phyloP scores from a whole-genome alignment of 495 filamentous ascomycete species.

The Collariella sp. region DNA sequence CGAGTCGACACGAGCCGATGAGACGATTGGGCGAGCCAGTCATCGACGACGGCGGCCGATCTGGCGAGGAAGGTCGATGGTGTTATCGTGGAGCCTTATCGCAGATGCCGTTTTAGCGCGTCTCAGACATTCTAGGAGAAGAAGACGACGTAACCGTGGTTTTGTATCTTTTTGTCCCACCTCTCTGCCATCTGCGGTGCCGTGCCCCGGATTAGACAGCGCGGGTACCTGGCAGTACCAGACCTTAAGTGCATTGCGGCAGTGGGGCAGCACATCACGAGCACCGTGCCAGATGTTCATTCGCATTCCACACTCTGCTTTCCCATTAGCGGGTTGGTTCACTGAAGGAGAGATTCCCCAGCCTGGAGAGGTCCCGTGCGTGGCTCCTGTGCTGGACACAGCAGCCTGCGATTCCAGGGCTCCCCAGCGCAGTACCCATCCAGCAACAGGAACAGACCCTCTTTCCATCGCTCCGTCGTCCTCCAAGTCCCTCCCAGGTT shows the following conservation, averaged over 20 bases:
- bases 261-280: slow-evolving; percentile 20
- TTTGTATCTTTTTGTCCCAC: slow-evolving; percentile 12
- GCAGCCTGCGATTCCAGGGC: slow-evolving; percentile 1
- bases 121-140: neutral
- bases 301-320: slow-evolving; percentile 4
- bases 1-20: too few species aligned
- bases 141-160: slow-evolving; percentile 6
- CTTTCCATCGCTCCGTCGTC: slow-evolving; percentile 12
- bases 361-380: slow-evolving; percentile 6
- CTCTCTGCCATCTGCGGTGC: neutral
- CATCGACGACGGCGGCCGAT: neutral
- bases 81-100: slow-evolving; percentile 29
- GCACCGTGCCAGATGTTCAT: slow-evolving; percentile 16
- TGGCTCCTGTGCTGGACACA: slow-evolving; percentile 7
- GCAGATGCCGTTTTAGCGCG: slow-evolving; percentile 22
- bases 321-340: neutral
- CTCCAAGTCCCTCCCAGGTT: slow-evolving; percentile 12
- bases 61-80: neutral
- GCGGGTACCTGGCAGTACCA: slow-evolving; percentile 14
- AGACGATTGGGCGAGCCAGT: neutral
- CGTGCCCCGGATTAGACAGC: neutral
- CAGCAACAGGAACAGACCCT: slow-evolving; percentile 8
- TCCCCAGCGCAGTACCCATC: slow-evolving; percentile 1
- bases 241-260: neutral
- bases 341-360: neutral